Base-by-base conservation (phyloP, 768 basidiomycete genomes). In the Tricholoma saponaceum region DNA sequence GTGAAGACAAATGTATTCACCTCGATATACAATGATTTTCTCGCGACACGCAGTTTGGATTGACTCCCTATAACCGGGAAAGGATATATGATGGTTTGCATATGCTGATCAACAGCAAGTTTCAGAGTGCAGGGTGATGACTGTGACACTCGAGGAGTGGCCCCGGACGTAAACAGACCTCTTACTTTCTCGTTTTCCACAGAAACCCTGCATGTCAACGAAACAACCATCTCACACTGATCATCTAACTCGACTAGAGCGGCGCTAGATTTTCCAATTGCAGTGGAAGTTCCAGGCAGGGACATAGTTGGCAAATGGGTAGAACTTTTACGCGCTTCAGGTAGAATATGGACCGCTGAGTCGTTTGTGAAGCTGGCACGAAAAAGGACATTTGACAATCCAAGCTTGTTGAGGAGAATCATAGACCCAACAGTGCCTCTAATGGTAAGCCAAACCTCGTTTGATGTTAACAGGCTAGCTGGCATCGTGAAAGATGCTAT, bases 11-110 rank as follows among this genome's bases (percentile, higher is more conserved):
- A n/a, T n/a, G 30, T 28, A 49, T 22, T 69, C 64, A 75, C 73
- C 65, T 78, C 75, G 5, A 85, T 67, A 56, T 81, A 86, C 23
- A 66, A 72, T 1, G 83, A 85, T 60, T 80, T 83, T 35, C 84
- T 74, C 7, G 84, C 84, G 32, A 85, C 61, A 4, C 81, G 75
- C 9, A 78, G 62, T 60, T 72, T 81, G 1, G 65, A 52, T 14
- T 70, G 69, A 18, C 61, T 58, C 4, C 71, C 70, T 30, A 75
- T 62, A 7, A 84, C 67, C 7, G 80, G 79, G 46, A 79, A 76
- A 0, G 81, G 82, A 44, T 74, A 83, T 0, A 43, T 51, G 52
- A 55, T n/a, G 16, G 9, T 33, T 28, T 56, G 55, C 10, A 30
- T 23, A 12, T 33, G 37, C 13, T 54, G 55, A 12, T 32, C 60